Base-by-base conservation (phyloP, 2,329 filamentous ascomycete species). In the Arachnomyces sp. region DNA sequence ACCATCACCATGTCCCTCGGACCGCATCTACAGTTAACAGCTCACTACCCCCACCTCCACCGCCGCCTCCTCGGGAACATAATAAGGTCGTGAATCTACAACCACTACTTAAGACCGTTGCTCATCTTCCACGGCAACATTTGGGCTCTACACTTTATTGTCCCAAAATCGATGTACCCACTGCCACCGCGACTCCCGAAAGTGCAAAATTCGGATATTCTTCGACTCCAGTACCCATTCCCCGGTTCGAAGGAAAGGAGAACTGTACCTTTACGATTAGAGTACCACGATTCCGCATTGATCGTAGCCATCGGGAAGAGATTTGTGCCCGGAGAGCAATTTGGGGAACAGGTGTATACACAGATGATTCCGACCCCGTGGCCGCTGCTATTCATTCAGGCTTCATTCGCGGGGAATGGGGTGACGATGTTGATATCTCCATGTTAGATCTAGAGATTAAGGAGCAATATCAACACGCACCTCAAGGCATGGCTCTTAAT, bases 311-410 rank as follows among this genome's bases (percentile, higher is more conserved):
- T 16, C 76, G 90, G 21, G 85, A 92, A 57, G 86, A 93, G 50
- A 89, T 96, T 38, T 93, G 88, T 8, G 68, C 78, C 6, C 77
- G 86, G 28, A 77, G 84, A 14, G 85, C 86, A 6, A 62, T 98
- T 0, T 98, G 90, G 89, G 92, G 92, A 1, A 92, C 87, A 0
- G 89, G 93, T 29, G 76, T 98, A 5, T 96, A 96, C 58, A 94
- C 88, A 0, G 92, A 98, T 52, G 92, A 98, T 62, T 95, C 88
- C 0, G 92, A 98, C 56, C 80, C 92, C 1, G 75, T 98, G 16
- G 90, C 88, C 0, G 89, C 90, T 2, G 90, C 89, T 44, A 90
- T 98, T 34, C 92, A 98, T 60, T 81, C 82, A 2, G 92, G 92
- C 3, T 96, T 88, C 80, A 84, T 98, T 50, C 80, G 82, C 31